Conservation (phyloP, 192 early-diverging fungal genomes). For the Coemansia reversa region DNA sequence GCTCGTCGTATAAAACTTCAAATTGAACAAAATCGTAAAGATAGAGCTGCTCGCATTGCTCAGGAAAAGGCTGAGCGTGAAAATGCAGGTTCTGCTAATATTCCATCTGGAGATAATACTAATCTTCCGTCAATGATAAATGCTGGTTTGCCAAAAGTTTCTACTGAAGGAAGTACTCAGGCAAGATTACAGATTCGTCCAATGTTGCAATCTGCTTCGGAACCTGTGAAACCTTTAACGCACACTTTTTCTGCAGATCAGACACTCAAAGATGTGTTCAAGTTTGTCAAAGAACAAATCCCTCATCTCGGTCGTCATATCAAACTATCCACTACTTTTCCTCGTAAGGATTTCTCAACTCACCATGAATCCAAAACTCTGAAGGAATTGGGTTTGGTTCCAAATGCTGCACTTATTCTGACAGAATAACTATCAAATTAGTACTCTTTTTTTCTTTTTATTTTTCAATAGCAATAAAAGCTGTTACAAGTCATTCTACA, state of each 20-base stretch:
- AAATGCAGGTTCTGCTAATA: not conserved
- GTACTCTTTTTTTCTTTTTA: constrained; percentile 2
- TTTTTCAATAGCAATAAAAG: no score
- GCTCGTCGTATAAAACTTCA: constrained; percentile 59
- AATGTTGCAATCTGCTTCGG: constrained; percentile 30
- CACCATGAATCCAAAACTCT: constrained; percentile 59
- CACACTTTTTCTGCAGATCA: constrained; percentile 59
- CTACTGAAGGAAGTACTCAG: constrained; percentile 30
- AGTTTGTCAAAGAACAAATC: constrained; percentile 48
- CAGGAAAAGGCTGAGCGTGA: constrained; percentile 41
- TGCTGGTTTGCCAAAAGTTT: constrained; percentile 28
- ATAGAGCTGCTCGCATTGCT: constrained; percentile 56
- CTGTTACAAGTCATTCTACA: no score
- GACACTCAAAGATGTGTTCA: constrained; percentile 57
- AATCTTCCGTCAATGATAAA: constrained; percentile 21
- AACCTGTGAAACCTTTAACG: constrained; percentile 54
- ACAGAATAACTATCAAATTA: constrained; percentile 16
- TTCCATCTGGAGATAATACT: not conserved
- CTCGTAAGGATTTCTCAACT: constrained; percentile 60
- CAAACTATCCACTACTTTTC: constrained; percentile 65
- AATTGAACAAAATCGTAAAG: constrained; percentile 69
- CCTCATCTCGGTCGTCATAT: constrained; percentile 36
- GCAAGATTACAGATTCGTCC: constrained; percentile 68
- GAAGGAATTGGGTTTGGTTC: constrained; percentile 64
- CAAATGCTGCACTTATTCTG: constrained; percentile 61